These are phyloP conservation scores for Colletotrichum karsti DNA, from an alignment of 2,329 filamentous ascomycete species.

Conservation along the genomic window DNA sequence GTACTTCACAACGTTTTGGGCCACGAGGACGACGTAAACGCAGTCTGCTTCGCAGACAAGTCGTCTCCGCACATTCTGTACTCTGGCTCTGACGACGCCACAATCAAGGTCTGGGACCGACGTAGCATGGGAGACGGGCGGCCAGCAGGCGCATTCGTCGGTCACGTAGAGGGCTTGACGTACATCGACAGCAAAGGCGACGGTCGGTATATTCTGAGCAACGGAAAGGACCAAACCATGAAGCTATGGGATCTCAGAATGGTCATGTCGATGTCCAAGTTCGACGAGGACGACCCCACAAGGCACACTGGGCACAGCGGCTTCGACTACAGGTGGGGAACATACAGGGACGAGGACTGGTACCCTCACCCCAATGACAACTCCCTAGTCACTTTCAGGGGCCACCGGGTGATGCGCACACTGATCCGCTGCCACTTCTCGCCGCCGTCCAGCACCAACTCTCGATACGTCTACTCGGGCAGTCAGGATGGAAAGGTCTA, in stretches of 20 bases:
- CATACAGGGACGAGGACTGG: constrained; percentile 72
- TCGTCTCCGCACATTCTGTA: constrained; percentile 93
- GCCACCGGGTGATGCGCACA: constrained; percentile 88
- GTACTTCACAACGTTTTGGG: constrained; percentile 80
- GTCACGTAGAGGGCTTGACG: constrained; percentile 72
- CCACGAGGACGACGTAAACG: constrained; percentile 91
- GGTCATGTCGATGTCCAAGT: constrained; percentile 79
- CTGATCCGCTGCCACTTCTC: constrained; percentile 96
- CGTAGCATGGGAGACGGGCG: constrained; percentile 89
- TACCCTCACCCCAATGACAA: constrained; percentile 85
- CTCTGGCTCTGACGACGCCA: constrained; percentile 93
- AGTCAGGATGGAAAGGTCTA: constrained; percentile 90
- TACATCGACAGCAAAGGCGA: constrained; percentile 77
- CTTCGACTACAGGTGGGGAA: constrained; percentile 79
- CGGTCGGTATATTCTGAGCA: constrained; percentile 86
- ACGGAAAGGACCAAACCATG: constrained; percentile 96
- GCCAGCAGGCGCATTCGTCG: constrained; percentile 71
- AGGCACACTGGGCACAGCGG: constrained; percentile 61
- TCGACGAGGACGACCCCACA: constrained; percentile 63
- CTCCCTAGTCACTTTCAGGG: constrained; percentile 91
- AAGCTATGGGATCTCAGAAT: constrained; percentile 96
- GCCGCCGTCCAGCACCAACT: constrained; percentile 84
- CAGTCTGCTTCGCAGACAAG: constrained; percentile 93
- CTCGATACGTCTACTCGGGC: constrained; percentile 91
- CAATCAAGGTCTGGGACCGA: constrained; percentile 95